A percentile compares a stretch with the other conserved stretches of the same genome.
These are phyloP conservation scores for Aaosphaeria arxii DNA, from an alignment of 2,329 filamentous ascomycete genomes.

Conservation along the genomic window DNA sequence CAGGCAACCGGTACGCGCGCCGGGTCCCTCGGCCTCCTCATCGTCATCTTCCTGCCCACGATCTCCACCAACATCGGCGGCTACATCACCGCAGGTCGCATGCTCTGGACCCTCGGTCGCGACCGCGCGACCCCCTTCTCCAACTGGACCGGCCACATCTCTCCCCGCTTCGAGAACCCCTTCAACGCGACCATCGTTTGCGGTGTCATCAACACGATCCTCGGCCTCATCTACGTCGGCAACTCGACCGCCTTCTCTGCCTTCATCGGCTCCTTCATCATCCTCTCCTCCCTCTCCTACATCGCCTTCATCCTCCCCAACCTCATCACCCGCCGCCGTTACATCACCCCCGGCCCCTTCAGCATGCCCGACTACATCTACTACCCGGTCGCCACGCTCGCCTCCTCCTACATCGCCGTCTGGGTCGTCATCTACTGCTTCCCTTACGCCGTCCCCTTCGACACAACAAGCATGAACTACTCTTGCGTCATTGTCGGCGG, in stretches of 20 bases:
- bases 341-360: constrained; percentile 57
- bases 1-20: constrained; percentile 43
- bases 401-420: constrained; percentile 57
- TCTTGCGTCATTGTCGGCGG: constrained; percentile 52
- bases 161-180: constrained; percentile 47
- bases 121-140: constrained; percentile 57
- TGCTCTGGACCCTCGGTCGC: constrained; percentile 60
- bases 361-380: constrained; percentile 43
- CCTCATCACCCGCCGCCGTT: constrained; percentile 34
- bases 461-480: constrained; percentile 54
- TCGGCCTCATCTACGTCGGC: constrained; percentile 66
- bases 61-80: constrained; percentile 53
- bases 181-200: constrained; percentile 56
- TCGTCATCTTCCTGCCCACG: constrained; percentile 54
- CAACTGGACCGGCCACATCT: constrained; percentile 47
- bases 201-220: constrained; percentile 50
- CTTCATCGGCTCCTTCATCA: constrained; percentile 60
- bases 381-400: constrained; percentile 51
- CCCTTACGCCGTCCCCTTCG: constrained; percentile 45
- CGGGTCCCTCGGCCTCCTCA: constrained; percentile 44
- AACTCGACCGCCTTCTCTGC: constrained; percentile 65
- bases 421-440: constrained; percentile 65
- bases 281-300: constrained; percentile 57
- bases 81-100: constrained; percentile 61
- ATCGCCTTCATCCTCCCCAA: constrained; percentile 60